These are phyloP conservation scores for Vanderwaltozyma yarrowii DNA, from an alignment of 805 yeast species.

Conservation along the genomic window DNA sequence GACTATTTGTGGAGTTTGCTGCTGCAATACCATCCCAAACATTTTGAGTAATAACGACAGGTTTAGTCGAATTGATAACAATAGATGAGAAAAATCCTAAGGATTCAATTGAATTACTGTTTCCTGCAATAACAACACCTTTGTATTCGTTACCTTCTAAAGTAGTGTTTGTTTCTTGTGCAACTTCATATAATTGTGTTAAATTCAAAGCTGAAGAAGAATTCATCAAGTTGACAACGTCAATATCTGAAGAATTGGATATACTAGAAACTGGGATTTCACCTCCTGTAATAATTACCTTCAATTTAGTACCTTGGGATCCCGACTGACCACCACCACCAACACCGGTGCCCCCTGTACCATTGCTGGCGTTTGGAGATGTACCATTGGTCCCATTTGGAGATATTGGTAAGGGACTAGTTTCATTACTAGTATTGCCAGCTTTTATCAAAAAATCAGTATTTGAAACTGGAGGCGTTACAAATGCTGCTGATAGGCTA, in stretches of 20 bases:
- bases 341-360: not conserved
- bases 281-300: conserved; percentile 18
- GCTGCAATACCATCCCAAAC: conserved; percentile 18
- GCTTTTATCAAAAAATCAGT: too few species aligned
- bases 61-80: conserved; percentile 12
- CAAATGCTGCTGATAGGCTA: too few species aligned
- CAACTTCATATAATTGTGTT: conserved; percentile 16
- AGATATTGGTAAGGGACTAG: not conserved
- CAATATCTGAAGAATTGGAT: conserved; percentile 4
- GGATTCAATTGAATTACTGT: conserved; percentile 17
- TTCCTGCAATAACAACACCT: conserved; percentile 21
- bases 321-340: not conserved
- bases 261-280: conserved; percentile 7
- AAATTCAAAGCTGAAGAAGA: conserved; percentile 15
- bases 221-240: conserved; percentile 11
- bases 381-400: conserved; percentile 5
- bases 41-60: conserved; percentile 18
- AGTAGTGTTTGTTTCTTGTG: conserved; percentile 8
- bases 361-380: not conserved
- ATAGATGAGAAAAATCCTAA: conserved; percentile 21
- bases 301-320: conserved; percentile 1
- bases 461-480: too few species aligned
- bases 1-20: conserved; percentile 4
- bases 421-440: conserved; percentile 1
- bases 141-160: conserved; percentile 5